phyloP scores from a whole-genome alignment of 768 basidiomycete genomes.

The Pulveroboletus ravenelii region DNA sequence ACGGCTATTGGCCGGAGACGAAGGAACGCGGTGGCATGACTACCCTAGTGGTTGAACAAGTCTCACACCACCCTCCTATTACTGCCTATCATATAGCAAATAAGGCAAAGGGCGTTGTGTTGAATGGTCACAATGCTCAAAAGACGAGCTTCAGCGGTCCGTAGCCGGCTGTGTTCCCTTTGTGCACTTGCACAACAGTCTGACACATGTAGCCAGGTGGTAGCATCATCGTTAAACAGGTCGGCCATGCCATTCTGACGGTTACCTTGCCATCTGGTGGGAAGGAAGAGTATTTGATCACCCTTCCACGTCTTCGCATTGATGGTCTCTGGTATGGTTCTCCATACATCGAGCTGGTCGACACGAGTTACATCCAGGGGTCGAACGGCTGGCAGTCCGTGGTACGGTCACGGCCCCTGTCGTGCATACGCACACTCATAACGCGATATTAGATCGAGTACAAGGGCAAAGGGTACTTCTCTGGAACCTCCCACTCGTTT shows the following conservation, averaged over 20 bases:
- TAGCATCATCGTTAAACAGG: conserved; percentile 85
- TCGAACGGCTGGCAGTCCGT: conserved; percentile 56
- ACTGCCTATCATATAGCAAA: conserved; percentile 89
- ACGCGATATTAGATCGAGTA: conserved; percentile 68
- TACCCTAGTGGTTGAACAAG: conserved; percentile 84
- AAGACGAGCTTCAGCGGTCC: conserved; percentile 88
- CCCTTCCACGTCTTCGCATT: conserved; percentile 86
- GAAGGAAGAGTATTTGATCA: conserved; percentile 78
- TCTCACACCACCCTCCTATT: conserved; percentile 91
- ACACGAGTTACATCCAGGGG: conserved; percentile 72
- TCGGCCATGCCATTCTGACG: conserved; percentile 86
- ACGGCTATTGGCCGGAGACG: conserved; percentile 79
- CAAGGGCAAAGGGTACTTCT: conserved; percentile 95
- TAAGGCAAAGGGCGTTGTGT: conserved; percentile 62
- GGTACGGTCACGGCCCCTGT: conserved; percentile 28
- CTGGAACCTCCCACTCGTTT: conserved; percentile 89
- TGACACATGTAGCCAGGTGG: conserved; percentile 40
- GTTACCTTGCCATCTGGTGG: conserved; percentile 54
- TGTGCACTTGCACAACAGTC: not conserved
- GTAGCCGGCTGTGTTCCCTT: conserved; percentile 11
- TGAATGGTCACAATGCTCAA: conserved; percentile 89
- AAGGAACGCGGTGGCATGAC: conserved; percentile 71
- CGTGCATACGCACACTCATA: conserved; percentile 28
- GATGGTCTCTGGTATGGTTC: conserved; percentile 91
- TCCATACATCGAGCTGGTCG: conserved; percentile 88